These are phyloP conservation scores for Cladophialophora exuberans DNA, from an alignment of 2,329 filamentous ascomycete genomes.

Conservation along the genomic window DNA sequence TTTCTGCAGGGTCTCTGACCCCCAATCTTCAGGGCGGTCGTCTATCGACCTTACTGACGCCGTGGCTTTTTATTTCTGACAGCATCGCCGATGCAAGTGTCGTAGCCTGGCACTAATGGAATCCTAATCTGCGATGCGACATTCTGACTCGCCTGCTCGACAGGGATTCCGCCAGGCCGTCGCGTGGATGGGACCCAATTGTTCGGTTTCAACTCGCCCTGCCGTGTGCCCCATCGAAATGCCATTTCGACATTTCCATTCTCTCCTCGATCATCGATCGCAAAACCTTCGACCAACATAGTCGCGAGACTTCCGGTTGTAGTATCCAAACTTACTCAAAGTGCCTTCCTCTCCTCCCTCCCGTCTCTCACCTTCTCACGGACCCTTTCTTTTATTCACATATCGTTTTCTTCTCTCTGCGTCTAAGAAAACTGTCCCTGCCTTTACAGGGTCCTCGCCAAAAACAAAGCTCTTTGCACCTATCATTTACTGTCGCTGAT, in stretches of 20 bases:
- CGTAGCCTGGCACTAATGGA: too few relatives aligned
- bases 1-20: too few relatives aligned
- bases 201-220: conserved; percentile 7
- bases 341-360: conserved; percentile 7
- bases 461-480: background rate
- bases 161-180: too few relatives aligned
- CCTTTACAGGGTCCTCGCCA: conserved; percentile 17
- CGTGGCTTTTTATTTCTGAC: too few relatives aligned
- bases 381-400: conserved; percentile 23
- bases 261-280: conserved; percentile 19
- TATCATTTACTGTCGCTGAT: conserved; percentile 1
- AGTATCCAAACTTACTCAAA: conserved; percentile 5
- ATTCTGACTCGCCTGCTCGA: too few relatives aligned
- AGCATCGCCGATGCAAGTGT: too few relatives aligned
- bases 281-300: background rate
- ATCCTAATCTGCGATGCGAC: too few relatives aligned
- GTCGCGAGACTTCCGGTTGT: conserved; percentile 8
- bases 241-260: conserved; percentile 32
- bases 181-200: conserved; percentile 14
- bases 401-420: conserved; percentile 4
- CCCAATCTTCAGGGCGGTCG: too few relatives aligned
- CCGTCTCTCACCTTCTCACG: conserved; percentile 8
- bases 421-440: conserved; percentile 5
- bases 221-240: conserved; percentile 14
- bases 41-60: too few relatives aligned